Conservation (phyloP, 371 early-diverging fungal species). For the Apophysomyces variabilis region DNA sequence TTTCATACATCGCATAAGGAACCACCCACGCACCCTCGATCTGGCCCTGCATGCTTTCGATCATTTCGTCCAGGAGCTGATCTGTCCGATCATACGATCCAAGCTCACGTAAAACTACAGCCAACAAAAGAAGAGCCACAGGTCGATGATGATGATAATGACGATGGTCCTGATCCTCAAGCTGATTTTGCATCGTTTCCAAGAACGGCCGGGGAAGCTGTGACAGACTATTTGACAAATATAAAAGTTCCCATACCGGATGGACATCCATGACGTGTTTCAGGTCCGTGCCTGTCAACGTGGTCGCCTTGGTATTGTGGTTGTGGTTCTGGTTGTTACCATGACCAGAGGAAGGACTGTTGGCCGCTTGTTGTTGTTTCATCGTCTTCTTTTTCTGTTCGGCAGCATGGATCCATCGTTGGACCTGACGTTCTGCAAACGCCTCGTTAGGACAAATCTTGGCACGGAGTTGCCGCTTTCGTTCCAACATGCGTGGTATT, state of each 20-base stretch:
- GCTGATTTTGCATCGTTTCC: neutral
- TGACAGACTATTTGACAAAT: conserved; percentile 34
- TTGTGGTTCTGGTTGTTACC: neutral
- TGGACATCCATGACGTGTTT: conserved; percentile 16
- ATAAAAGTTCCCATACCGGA: conserved; percentile 44
- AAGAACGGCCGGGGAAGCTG: neutral
- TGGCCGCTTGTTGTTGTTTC: neutral
- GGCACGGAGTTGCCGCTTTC: conserved; percentile 14
- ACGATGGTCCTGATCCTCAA: conserved; percentile 14
- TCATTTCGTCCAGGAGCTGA: conserved; percentile 23
- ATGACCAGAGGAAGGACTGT: neutral
- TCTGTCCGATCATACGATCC: conserved; percentile 35
- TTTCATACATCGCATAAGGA: conserved; percentile 37
- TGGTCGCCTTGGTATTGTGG: neutral
- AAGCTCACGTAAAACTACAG: conserved; percentile 41
- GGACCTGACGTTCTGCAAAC: conserved; percentile 30
- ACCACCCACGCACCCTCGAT: conserved; percentile 37
- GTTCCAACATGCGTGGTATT: conserved; percentile 22
- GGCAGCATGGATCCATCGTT: conserved; percentile 22
- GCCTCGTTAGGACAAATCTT: conserved; percentile 25
- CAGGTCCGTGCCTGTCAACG: conserved; percentile 2
- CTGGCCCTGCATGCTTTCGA: conserved; percentile 12
- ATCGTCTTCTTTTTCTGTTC: too few relatives aligned
- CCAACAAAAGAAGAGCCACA: conserved; percentile 36
- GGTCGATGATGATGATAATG: neutral